Conservation (phyloP, 1,139 yeast genomes). For the Candida frijolesensis region DNA sequence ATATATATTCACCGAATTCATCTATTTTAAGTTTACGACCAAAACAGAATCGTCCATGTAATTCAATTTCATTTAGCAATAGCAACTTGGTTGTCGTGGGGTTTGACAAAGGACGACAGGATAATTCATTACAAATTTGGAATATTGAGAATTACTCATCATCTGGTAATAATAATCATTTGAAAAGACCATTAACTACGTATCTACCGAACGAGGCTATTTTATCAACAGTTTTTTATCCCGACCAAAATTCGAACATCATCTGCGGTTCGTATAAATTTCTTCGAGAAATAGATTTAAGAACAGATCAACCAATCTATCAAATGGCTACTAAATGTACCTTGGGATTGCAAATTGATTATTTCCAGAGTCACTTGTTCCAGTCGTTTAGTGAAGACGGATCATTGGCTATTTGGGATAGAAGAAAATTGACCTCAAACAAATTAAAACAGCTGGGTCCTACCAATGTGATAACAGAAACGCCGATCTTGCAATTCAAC, state of each 20-base stretch:
- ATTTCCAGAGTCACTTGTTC: slow-evolving; percentile 62
- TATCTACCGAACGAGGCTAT: slow-evolving; percentile 77
- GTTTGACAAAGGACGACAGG: slow-evolving; percentile 78
- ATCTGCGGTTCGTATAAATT: slow-evolving; percentile 80
- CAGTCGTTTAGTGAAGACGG: slow-evolving; percentile 85
- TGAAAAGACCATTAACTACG: slow-evolving; percentile 57
- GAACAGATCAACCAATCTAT: slow-evolving; percentile 68
- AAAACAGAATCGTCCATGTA: slow-evolving; percentile 74
- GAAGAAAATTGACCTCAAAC: slow-evolving; percentile 56
- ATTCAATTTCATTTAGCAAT: slow-evolving; percentile 68
- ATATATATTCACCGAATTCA: slow-evolving; percentile 46
- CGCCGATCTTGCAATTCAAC: slow-evolving; percentile 68
- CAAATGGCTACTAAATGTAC: slow-evolving; percentile 80
- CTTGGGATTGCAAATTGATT: slow-evolving; percentile 69
- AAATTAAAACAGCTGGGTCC: slow-evolving; percentile 18
- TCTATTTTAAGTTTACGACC: slow-evolving; percentile 56
- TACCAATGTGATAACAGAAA: slow-evolving; percentile 39
- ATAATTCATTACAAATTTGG: slow-evolving; percentile 79
- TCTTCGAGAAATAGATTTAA: slow-evolving; percentile 74
- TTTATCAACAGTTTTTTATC: slow-evolving; percentile 66
- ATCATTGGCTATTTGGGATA: slow-evolving; percentile 83
- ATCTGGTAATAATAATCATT: slow-evolving; percentile 42
- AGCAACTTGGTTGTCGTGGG: slow-evolving; percentile 75
- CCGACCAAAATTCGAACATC: slow-evolving; percentile 57
- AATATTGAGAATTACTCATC: slow-evolving; percentile 64